A percentile compares a stretch with the other conserved stretches of the same genome.
Conservation (phyloP, 179 eudicot genomes). For the Beta lomatogona region DNA sequence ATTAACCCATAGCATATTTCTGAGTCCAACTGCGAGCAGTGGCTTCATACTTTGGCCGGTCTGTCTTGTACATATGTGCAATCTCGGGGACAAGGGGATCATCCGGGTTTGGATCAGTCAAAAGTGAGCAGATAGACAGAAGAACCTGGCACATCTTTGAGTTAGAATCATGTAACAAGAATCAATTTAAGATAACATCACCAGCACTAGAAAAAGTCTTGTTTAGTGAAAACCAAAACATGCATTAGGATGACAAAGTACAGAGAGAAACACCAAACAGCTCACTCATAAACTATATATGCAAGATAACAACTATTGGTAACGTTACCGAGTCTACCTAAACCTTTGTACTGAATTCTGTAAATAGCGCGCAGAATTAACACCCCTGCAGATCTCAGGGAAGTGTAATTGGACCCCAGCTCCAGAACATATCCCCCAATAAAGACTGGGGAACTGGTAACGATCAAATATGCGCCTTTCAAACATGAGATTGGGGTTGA, state of each 20-base stretch:
- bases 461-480: background rate
- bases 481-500: background rate
- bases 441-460: no score
- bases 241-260: no score
- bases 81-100: slow-evolving; percentile 44
- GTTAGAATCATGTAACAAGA: background rate
- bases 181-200: background rate
- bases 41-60: slow-evolving; percentile 36
- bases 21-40: slow-evolving; percentile 47
- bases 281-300: no score
- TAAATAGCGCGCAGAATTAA: no score
- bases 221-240: background rate
- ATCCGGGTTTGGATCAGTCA: slow-evolving; percentile 42
- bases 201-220: background rate
- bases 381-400: no score
- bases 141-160: slow-evolving; percentile 31
- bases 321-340: no score
- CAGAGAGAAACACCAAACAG: no score
- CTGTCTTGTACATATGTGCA: slow-evolving; percentile 47
- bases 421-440: no score
- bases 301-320: no score
- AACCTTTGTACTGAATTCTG: no score
- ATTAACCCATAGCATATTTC: slow-evolving; percentile 43
- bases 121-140: slow-evolving; percentile 40
- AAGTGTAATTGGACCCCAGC: no score